Evolutionary conservation across 306 rosid species (phyloP).

Genomic region (Calophaca sinica): DNA sequence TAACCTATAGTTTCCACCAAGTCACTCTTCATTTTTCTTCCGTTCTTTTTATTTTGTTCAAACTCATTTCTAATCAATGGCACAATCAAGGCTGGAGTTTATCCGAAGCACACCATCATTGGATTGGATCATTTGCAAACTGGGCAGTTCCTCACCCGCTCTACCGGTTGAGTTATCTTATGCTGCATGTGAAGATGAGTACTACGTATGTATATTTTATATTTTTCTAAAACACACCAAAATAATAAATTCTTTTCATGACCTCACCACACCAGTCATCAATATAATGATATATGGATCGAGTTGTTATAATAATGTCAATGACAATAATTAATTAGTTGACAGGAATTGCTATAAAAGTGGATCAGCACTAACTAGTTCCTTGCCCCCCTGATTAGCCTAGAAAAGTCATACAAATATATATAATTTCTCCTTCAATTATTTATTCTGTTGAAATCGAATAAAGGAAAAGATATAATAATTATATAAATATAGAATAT

Average conservation of each 20-base stretch:
- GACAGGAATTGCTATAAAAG: conserved; percentile 15
- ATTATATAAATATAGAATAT: not conserved
- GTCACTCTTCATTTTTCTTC: not conserved
- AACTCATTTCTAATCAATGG: conserved; percentile 1
- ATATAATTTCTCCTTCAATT: conserved; percentile 4
- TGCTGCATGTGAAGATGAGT: conserved; percentile 34
- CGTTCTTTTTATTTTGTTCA: not conserved
- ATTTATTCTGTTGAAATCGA: not conserved
- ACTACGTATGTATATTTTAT: not conserved
- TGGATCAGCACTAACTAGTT: conserved; percentile 17
- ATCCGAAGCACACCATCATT: conserved; percentile 22
- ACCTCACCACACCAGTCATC: conserved; percentile 23
- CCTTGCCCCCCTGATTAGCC: not conserved
- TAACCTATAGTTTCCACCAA: conserved; percentile 29
- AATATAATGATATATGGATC: not conserved
- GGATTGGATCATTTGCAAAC: not conserved
- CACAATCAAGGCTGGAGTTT: not conserved
- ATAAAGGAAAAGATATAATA: not conserved
- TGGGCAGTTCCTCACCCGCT: not conserved
- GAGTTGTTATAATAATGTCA: not conserved
- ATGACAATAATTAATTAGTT: not conserved
- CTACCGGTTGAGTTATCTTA: conserved; percentile 2
- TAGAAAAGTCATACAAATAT: conserved; percentile 11
- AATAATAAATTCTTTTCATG: conserved; percentile 33
- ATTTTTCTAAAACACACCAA: not conserved